Evolutionary conservation across 2,329 filamentous ascomycete species (phyloP).

Genomic region (Pseudogymnoascus sp.): DNA sequence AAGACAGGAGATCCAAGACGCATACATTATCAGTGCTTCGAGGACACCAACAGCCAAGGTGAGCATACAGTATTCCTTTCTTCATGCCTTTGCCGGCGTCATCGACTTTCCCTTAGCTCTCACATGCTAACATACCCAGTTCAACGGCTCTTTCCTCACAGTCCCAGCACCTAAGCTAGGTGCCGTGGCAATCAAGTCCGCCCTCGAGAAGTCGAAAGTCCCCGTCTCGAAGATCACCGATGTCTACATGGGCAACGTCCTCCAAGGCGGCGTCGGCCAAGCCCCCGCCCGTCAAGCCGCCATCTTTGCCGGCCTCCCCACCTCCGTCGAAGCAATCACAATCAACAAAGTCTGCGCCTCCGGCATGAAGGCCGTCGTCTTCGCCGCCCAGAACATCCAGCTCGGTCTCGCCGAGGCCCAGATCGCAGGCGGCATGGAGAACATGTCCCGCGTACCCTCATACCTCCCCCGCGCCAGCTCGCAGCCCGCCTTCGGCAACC

Average conservation of each 20-base stretch:
- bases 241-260: constrained; percentile 96
- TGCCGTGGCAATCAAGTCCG: constrained; percentile 84
- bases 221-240: constrained; percentile 76
- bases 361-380: constrained; percentile 81
- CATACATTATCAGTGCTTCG: constrained; percentile 86
- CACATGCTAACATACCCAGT: constrained; percentile 44
- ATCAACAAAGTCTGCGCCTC: constrained; percentile 99
- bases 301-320: constrained; percentile 78
- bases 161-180: constrained; percentile 84
- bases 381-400: constrained; percentile 92
- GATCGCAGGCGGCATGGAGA: constrained; percentile 95
- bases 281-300: constrained; percentile 84
- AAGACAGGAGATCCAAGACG: constrained; percentile 70
- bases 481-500: constrained; percentile 77
- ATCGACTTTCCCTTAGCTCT: not conserved
- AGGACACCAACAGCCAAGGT: constrained; percentile 89
- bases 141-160: constrained; percentile 84
- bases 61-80: constrained; percentile 8
- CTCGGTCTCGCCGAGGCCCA: constrained; percentile 82
- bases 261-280: constrained; percentile 78
- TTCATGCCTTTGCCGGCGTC: constrained; percentile 12
- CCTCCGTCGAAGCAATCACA: constrained; percentile 78
- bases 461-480: constrained; percentile 78
- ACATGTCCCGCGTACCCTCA: constrained; percentile 90
- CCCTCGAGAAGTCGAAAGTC: constrained; percentile 76